Conservation (phyloP, 2,329 filamentous ascomycete genomes). For the Ophiostoma ips region DNA sequence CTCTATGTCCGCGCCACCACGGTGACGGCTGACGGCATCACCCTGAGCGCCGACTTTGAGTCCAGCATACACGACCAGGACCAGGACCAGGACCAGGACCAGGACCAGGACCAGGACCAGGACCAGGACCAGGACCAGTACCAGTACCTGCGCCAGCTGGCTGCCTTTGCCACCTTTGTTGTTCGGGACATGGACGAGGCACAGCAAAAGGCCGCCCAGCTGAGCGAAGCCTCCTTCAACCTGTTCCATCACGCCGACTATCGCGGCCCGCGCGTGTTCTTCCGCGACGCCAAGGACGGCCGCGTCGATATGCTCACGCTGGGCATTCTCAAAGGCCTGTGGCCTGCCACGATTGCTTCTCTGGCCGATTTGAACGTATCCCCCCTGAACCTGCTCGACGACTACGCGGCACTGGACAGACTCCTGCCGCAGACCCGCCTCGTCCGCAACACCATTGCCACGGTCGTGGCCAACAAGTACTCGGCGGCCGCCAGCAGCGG, state of each 20-base stretch:
- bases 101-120: slow-evolving; percentile 11
- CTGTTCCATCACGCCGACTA: slow-evolving; percentile 15
- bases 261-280: slow-evolving; percentile 5
- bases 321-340: slow-evolving; percentile 20
- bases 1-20: slow-evolving; percentile 29
- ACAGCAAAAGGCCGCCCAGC: slow-evolving; percentile 16
- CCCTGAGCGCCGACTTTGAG: slow-evolving; percentile 12
- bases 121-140: slow-evolving; percentile 13
- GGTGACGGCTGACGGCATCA: background rate
- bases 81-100: slow-evolving; percentile 4
- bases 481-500: slow-evolving; percentile 4
- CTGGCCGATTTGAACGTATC: slow-evolving; percentile 14
- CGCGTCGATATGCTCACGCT: slow-evolving; percentile 14
- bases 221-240: slow-evolving; percentile 16
- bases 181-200: slow-evolving; percentile 17
- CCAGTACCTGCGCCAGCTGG: slow-evolving; percentile 16
- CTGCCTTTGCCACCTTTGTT: slow-evolving; percentile 19
- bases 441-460: slow-evolving; percentile 14
- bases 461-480: slow-evolving; percentile 16
- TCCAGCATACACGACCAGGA: slow-evolving; percentile 6
- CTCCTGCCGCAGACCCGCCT: slow-evolving; percentile 9
- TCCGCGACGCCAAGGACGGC: slow-evolving; percentile 11
- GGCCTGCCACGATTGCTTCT: slow-evolving; percentile 15
- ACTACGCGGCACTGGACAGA: slow-evolving; percentile 8
- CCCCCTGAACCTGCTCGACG: slow-evolving; percentile 10